Conservation (phyloP, 495 filamentous ascomycete species). For the Penicillium angulare region DNA sequence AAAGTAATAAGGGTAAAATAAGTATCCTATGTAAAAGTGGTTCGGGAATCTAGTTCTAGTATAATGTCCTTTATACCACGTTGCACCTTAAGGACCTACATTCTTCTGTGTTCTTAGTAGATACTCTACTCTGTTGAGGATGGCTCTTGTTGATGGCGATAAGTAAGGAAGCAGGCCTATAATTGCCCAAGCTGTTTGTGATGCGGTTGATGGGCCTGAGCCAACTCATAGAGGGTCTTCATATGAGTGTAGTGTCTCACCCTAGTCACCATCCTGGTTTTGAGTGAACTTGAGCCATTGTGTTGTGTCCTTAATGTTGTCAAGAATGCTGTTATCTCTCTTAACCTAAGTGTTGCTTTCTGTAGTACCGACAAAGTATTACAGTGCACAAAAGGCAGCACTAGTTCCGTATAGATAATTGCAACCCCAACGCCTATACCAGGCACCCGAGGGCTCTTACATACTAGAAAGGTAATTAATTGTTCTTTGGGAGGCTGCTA, state of each 20-base stretch:
- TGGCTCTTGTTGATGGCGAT: slow-evolving; percentile 7
- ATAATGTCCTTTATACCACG: slow-evolving; percentile 29
- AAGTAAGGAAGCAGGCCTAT: slow-evolving; percentile 22
- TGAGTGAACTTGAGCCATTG: slow-evolving; percentile 30
- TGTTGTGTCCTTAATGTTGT: neutral
- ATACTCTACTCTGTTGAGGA: neutral
- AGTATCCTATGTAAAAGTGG: too few relatives aligned
- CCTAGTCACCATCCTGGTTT: slow-evolving; percentile 38
- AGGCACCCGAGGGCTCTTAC: too few relatives aligned
- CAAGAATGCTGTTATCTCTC: too few relatives aligned
- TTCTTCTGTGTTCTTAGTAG: neutral
- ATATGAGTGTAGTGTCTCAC: slow-evolving; percentile 31
- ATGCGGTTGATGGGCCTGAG: slow-evolving; percentile 14
- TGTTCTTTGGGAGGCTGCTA: too few relatives aligned
- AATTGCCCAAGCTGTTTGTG: slow-evolving; percentile 38
- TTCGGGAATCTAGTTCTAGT: too few relatives aligned
- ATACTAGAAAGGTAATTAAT: too few relatives aligned
- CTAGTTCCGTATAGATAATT: slow-evolving; percentile 41
- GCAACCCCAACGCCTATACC: slow-evolving; percentile 38
- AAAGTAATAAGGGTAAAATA: too few relatives aligned
- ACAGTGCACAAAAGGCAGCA: slow-evolving; percentile 31
- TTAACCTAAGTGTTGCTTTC: neutral
- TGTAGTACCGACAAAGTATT: slow-evolving; percentile 6
- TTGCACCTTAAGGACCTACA: neutral
- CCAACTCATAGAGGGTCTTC: slow-evolving; percentile 1